Conservation (phyloP, 345 rosid genomes). For the Eucalyptus decipiens region DNA sequence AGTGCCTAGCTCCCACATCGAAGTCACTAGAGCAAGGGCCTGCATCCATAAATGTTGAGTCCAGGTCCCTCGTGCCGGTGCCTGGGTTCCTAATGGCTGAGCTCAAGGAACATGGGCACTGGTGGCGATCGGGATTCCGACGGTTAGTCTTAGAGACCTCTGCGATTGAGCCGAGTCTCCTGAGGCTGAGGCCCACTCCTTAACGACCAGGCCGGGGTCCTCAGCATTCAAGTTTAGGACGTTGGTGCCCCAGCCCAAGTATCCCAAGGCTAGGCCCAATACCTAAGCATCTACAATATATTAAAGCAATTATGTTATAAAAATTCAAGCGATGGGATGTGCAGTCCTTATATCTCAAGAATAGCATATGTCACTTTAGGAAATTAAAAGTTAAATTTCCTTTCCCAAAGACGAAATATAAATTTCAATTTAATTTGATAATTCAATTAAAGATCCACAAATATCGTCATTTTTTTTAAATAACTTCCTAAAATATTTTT, state of each 20-base stretch:
- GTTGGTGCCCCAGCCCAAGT: neutral
- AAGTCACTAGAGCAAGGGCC: neutral
- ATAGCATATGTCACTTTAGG: neutral
- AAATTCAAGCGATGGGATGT: neutral
- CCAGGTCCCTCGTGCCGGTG: neutral
- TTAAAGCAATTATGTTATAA: neutral
- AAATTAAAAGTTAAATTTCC: neutral
- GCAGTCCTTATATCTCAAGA: neutral
- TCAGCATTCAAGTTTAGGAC: neutral
- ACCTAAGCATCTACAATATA: neutral
- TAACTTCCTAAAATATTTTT: neutral
- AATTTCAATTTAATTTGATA: neutral
- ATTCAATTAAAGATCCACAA: neutral
- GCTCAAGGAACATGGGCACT: neutral
- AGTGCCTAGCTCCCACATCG: fast-evolving
- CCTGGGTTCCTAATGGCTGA: neutral
- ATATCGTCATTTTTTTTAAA: neutral
- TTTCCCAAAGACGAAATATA: neutral
- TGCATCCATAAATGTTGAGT: neutral
- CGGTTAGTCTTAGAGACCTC: neutral
- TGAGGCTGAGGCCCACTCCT: neutral
- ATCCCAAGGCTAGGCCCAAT: neutral
- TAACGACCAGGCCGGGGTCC: neutral
- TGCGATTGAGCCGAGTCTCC: neutral
- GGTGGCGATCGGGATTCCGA: neutral